Base-by-base conservation (phyloP, 768 basidiomycete species). In the Rhizopogon rudus region DNA sequence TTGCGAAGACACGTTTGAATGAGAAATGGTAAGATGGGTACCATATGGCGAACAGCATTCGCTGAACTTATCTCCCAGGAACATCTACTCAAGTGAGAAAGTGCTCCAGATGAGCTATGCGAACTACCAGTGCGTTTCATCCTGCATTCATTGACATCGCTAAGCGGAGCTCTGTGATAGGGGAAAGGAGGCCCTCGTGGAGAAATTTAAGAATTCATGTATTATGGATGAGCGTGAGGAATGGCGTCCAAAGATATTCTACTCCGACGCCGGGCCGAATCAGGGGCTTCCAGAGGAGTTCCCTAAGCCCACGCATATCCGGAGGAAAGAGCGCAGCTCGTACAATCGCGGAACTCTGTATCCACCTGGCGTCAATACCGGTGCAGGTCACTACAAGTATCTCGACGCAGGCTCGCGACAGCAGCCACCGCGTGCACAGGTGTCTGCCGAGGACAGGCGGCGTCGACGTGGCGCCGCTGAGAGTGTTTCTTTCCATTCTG, bases 1-100 rank as follows among this genome's bases (percentile, higher is more conserved):
- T 95, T 66, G 88, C 89, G 6, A 84, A 81, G 67, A 75, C 77
- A 51, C 82, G 81, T 57, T 75, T 94, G 41, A 91, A 91, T 6
- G 81, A 87, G 58, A 91, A 88, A 70, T 95, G 93, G 92, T 90
- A 44, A 60, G 78, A 67, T 16, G 33, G 8, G 13, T 42, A 13
- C 20, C 40, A 44, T 51, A 8, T 33, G 56, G 17, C 41, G 46
- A 49, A 31, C 57, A 49, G 20, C 43, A 33, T 39, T 33, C 8
- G 10, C 43, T 56, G 40, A 62, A 43, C 52, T 33, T 52, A 22
- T 57, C 51, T 17, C 22, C 14, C 66, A 92, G 90, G 91, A 93
- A 95, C 65, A 85, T 91, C 84, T 93, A 91, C 66, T 88, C 88
- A 8, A 92, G 90, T 57, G 90, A 94, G 70, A 95, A 95, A 65